A percentile compares a stretch with the other conserved stretches of the same genome.
These are phyloP conservation scores for Penicillium bovifimosum DNA, from an alignment of 495 filamentous ascomycete genomes.

Conservation along the genomic window DNA sequence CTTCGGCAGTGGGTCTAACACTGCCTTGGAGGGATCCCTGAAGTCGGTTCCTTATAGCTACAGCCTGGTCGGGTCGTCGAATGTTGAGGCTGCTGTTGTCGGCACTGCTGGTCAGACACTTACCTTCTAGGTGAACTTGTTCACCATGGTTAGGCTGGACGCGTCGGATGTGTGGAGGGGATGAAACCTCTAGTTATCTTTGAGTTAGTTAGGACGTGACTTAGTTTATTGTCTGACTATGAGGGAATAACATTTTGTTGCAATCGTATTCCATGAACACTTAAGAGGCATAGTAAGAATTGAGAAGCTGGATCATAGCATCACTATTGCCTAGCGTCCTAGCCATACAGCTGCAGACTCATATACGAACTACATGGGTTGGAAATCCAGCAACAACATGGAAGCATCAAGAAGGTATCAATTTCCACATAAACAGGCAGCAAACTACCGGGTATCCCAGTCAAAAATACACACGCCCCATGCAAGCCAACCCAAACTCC, in stretches of 20 bases:
- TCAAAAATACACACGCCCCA: slow-evolving; percentile 7
- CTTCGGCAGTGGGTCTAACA: slow-evolving; percentile 46
- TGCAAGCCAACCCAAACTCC: slow-evolving; percentile 14
- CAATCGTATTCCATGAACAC: not conserved
- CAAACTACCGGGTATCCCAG: slow-evolving; percentile 6
- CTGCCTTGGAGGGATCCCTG: slow-evolving; percentile 44
- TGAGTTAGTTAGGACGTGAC: not conserved
- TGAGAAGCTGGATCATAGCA: no score
- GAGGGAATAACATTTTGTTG: not conserved
- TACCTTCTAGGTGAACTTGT: slow-evolving; percentile 45
- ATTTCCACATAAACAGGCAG: slow-evolving; percentile 30
- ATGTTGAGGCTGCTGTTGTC: slow-evolving; percentile 42
- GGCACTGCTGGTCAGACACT: slow-evolving; percentile 52
- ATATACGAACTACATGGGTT: no score
- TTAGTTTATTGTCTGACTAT: not conserved
- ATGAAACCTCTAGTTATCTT: no score
- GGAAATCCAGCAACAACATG: no score
- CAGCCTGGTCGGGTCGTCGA: slow-evolving; percentile 35
- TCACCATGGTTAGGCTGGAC: no score
- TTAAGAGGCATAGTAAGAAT: not conserved
- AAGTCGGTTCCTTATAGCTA: slow-evolving; percentile 49
- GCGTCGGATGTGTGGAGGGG: no score
- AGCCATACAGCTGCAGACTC: no score
- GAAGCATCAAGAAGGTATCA: no score
- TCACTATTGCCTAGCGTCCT: not conserved